phyloP scores from a whole-genome alignment of 2,329 filamentous ascomycete genomes.

The Bipolaris bicolor region DNA sequence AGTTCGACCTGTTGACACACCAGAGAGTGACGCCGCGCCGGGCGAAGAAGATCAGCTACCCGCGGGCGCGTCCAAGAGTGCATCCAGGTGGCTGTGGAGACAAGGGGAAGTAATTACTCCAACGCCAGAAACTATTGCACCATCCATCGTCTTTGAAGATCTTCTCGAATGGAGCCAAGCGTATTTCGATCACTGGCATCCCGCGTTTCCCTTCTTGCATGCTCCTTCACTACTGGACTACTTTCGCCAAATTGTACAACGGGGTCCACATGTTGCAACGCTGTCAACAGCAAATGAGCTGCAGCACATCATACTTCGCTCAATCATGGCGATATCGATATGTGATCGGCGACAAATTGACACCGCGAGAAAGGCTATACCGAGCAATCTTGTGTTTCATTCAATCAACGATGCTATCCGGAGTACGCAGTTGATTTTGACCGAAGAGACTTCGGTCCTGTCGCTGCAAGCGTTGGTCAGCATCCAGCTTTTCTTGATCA shows the following conservation, averaged over 20 bases:
- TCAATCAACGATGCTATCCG: slow-evolving; percentile 31
- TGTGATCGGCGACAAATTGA: slow-evolving; percentile 29
- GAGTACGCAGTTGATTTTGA: slow-evolving; percentile 24
- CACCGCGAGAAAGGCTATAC: slow-evolving; percentile 11
- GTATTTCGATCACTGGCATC: slow-evolving; percentile 38
- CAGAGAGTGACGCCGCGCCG: slow-evolving; percentile 25
- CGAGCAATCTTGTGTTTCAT: slow-evolving; percentile 23
- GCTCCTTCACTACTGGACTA: slow-evolving; percentile 30
- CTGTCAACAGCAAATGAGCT: slow-evolving; percentile 14
- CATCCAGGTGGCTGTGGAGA: slow-evolving; percentile 30
- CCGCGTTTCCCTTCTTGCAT: slow-evolving; percentile 34
- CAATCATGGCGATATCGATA: slow-evolving; percentile 32
- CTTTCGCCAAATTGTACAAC: slow-evolving; percentile 17
- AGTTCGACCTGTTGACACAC: slow-evolving; percentile 17
- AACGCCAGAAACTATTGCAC: slow-evolving; percentile 1
- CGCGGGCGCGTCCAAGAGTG: slow-evolving; percentile 28
- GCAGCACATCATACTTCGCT: slow-evolving; percentile 29
- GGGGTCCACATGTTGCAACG: slow-evolving; percentile 3
- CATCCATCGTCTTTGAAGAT: slow-evolving; percentile 24
- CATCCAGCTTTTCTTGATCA: slow-evolving; percentile 31
- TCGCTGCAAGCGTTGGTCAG: slow-evolving; percentile 34
- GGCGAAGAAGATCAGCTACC: slow-evolving; percentile 31
- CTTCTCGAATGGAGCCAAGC: slow-evolving; percentile 36
- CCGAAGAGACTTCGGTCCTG: slow-evolving; percentile 30
- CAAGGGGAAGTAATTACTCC: slow-evolving; percentile 20